Conservation (phyloP, 169 alveolate genomes). For the Plasmodium cynomolgi region DNA sequence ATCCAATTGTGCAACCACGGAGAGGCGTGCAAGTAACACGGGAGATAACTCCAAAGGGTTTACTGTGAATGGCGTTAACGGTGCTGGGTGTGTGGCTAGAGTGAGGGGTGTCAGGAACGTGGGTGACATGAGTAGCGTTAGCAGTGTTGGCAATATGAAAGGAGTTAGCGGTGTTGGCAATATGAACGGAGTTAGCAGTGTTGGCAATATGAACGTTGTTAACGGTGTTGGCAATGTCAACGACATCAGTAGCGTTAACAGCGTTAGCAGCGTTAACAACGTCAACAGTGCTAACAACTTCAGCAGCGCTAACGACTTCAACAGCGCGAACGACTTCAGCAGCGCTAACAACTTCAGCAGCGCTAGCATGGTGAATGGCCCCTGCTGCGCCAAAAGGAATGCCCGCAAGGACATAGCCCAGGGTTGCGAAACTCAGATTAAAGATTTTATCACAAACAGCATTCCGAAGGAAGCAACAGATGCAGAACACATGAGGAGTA, state of each 20-base stretch:
- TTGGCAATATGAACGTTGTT: neutral
- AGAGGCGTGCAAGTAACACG: neutral
- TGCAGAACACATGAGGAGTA: neutral
- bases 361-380: neutral
- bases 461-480: neutral
- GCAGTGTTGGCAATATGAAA: neutral
- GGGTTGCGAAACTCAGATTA: neutral
- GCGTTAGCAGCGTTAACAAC: neutral
- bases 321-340: neutral
- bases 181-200: neutral
- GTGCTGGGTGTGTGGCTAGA: neutral
- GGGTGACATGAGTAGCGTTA: neutral
- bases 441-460: neutral
- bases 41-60: neutral
- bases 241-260: neutral
- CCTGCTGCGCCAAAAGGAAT: neutral
- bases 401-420: neutral
- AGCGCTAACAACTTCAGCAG: neutral
- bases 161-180: neutral
- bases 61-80: neutral
- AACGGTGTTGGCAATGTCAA: neutral
- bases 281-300: neutral
- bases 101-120: neutral
- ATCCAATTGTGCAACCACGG: constrained; percentile 13
- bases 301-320: neutral